Evolutionary conservation across 225 moss, liverwort and hornwort species (phyloP).

Genomic region (Bryoerythrophyllum caledonicum): DNA sequence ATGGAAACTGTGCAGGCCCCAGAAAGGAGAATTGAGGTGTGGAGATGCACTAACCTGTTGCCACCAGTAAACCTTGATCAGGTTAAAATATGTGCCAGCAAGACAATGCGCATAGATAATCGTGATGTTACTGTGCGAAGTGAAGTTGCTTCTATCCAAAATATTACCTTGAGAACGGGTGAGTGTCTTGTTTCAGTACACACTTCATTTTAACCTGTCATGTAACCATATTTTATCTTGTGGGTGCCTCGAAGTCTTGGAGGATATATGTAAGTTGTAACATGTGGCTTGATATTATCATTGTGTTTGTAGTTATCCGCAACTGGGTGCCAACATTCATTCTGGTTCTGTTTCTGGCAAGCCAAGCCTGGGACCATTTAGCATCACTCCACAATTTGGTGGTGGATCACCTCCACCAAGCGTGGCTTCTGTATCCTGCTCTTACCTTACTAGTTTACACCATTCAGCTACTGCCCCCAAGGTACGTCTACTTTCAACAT

Average conservation of each 20-base stretch:
- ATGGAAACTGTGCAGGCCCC: not conserved
- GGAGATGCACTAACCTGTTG: constrained; percentile 27
- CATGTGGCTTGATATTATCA: not conserved
- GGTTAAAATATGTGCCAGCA: constrained; percentile 29
- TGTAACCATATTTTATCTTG: no score
- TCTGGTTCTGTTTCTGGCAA: not conserved
- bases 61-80: constrained; percentile 29
- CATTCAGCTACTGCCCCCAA: not conserved
- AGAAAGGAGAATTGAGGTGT: constrained; percentile 8
- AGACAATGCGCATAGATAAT: not conserved
- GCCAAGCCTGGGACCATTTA: not conserved
- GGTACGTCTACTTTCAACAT: not conserved
- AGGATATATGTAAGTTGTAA: not conserved
- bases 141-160: not conserved
- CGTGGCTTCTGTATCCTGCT: not conserved
- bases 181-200: not conserved
- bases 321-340: constrained; percentile 17
- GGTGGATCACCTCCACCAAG: not conserved
- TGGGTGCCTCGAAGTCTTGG: not conserved
- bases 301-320: constrained; percentile 11
- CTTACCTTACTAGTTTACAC: not conserved
- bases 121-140: not conserved
- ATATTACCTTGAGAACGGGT: constrained; percentile 27
- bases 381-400: rapidly evolving
- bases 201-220: not conserved